Percentiles rank a stretch among this genome's conserved stretches.
Conservation (phyloP, 116 monocot genomes). For the Posidonia oceanica region DNA sequence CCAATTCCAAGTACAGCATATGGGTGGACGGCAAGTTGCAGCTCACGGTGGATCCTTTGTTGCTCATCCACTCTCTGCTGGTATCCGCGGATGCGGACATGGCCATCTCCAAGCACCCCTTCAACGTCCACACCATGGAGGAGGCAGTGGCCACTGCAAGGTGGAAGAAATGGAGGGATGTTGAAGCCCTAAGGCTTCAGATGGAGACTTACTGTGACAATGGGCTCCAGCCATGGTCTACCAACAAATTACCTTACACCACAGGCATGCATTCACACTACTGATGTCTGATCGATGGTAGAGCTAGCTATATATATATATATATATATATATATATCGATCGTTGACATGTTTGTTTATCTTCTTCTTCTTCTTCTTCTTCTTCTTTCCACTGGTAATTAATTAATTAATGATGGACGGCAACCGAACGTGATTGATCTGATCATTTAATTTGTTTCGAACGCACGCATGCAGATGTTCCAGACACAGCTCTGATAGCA, state of each 20-base stretch:
- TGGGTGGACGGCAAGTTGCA: conserved; percentile 92
- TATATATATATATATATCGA: too few species aligned
- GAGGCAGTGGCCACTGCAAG: conserved; percentile 84
- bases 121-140: conserved; percentile 75
- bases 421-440: neutral
- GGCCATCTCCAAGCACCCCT: conserved; percentile 74
- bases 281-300: too few species aligned
- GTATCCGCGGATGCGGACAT: conserved; percentile 46
- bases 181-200: conserved; percentile 50
- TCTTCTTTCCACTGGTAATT: too few species aligned
- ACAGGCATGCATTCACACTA: conserved; percentile 26
- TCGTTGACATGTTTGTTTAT: too few species aligned
- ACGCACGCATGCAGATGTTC: conserved; percentile 45
- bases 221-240: conserved; percentile 74
- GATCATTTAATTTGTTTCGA: neutral
- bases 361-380: too few species aligned
- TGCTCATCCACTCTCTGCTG: conserved; percentile 60
- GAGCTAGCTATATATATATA: too few species aligned
- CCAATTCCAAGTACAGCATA: conserved; percentile 60
- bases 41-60: conserved; percentile 69
- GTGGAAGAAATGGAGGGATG: conserved; percentile 72
- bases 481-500: conserved; percentile 71
- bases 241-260: conserved; percentile 58
- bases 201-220: conserved; percentile 83
- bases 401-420: too few species aligned